phyloP scores from a whole-genome alignment of 2,329 filamentous ascomycete species.

The Neofusicoccum parvum region DNA sequence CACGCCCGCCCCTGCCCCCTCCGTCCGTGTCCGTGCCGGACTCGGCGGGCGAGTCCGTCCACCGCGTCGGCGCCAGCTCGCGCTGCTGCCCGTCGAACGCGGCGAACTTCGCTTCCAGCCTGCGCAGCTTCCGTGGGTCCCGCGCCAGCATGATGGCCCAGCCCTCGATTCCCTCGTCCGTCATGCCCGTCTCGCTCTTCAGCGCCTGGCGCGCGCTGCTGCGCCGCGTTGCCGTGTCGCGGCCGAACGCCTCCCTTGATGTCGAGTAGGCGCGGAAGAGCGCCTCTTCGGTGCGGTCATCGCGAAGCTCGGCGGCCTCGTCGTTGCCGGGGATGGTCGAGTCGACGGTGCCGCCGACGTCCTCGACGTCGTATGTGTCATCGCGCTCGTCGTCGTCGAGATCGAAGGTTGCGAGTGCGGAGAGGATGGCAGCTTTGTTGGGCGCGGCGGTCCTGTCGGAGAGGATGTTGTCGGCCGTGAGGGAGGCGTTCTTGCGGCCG shows the following conservation, averaged over 20 bases:
- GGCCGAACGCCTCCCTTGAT: constrained; percentile 66
- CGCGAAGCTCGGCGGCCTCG: constrained; percentile 57
- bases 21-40: constrained; percentile 58
- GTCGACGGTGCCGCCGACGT: constrained; percentile 88
- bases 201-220: constrained; percentile 64
- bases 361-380: constrained; percentile 91
- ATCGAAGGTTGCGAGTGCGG: constrained; percentile 86
- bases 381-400: constrained; percentile 95
- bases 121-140: constrained; percentile 67
- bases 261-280: constrained; percentile 74
- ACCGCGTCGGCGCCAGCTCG: constrained; percentile 67
- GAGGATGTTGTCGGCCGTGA: constrained; percentile 73
- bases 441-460: constrained; percentile 65
- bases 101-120: constrained; percentile 71
- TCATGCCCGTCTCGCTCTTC: constrained; percentile 79
- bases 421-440: constrained; percentile 83
- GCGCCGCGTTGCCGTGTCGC: constrained; percentile 71
- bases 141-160: constrained; percentile 86
- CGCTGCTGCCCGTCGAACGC: constrained; percentile 68
- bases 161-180: constrained; percentile 90
- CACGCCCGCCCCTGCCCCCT: constrained; percentile 41
- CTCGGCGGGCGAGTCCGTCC: constrained; percentile 55
- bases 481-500: constrained; percentile 67
- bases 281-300: constrained; percentile 66
- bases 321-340: constrained; percentile 52